Base-by-base conservation (phyloP, 192 early-diverging fungal genomes). In the Coemansia sp. region DNA sequence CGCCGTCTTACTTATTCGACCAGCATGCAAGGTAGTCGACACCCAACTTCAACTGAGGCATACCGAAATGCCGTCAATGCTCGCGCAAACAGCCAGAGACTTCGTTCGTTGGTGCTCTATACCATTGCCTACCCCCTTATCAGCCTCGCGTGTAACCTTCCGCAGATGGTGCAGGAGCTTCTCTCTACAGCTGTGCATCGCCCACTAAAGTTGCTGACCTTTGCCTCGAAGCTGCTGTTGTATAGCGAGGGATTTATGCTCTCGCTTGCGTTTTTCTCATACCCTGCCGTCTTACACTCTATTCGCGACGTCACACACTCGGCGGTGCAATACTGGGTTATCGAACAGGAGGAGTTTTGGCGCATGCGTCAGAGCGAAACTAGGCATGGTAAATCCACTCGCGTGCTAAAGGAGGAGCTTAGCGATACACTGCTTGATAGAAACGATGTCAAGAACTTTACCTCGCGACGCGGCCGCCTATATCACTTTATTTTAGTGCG, bases 261-360 rank as follows among this genome's bases (percentile, higher is more conserved):
- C 42, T 62, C 77, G 29, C 41, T 84, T 2, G 61, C 77, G 10
- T 84, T 84, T 43, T 84, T 84, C 51, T 31, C 70, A 0, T 84
- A 84, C 27, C 82, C 82, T 2, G 82, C 82, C 2, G 74, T 84
- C 2, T 51, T 63, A 13, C 82, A 84, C 31, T 84, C 82, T 20
- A 77, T 79, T 1, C 77, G 82, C 43, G 82, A 84, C 27, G 55
- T 79, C 27, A 77, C 61, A 4, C 72, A 84, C 40, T 42, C 66
- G 44, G 74, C 77, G 22, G 74, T 84, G 12, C 77, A 79, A 57
- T 84, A 84, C 38, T 84, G 82, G 82, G 72, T 84, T 8, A 44
- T 84, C 22, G 82, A 84, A 36, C 82, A 84, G 27, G 82, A 84
- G 46, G 82, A 84, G 57, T 84, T 66, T 33, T 84, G 82, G 82